A percentile compares a stretch with the other conserved stretches of the same genome.
phyloP scores from a whole-genome alignment of 2,329 filamentous ascomycete species.

The Trichoderma polysporum region DNA sequence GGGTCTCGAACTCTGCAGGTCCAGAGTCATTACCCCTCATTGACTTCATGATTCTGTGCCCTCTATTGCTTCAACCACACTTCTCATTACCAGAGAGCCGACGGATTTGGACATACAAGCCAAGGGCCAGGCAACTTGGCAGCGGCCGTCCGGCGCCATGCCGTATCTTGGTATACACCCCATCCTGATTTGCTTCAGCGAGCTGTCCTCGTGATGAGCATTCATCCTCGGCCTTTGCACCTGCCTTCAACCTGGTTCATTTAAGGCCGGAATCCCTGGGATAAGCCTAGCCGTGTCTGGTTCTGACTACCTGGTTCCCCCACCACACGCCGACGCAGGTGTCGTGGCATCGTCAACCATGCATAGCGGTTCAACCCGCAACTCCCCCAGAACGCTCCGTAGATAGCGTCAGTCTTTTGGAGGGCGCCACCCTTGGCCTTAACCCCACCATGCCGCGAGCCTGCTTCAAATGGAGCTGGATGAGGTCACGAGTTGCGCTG shows the following conservation, averaged over 20 bases:
- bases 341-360: constrained; percentile 31
- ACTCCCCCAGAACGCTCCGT: constrained; percentile 28
- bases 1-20: not conserved
- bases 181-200: not conserved
- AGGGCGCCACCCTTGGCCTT: constrained; percentile 9
- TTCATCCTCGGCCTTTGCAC: not conserved
- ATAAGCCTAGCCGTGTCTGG: constrained; percentile 6
- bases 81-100: not conserved
- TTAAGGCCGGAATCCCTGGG: not conserved
- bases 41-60: not conserved
- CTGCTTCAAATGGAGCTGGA: not conserved
- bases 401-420: constrained; percentile 21
- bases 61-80: not conserved
- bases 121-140: not conserved
- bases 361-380: constrained; percentile 38
- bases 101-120: not conserved
- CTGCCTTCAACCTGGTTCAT: not conserved
- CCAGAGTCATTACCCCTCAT: not conserved
- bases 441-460: constrained; percentile 7
- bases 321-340: constrained; percentile 13
- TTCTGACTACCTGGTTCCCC: constrained; percentile 8
- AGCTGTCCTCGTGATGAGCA: not conserved
- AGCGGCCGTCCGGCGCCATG: not conserved
- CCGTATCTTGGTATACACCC: not conserved
- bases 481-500: not conserved